These are phyloP conservation scores for Lodderomyces metapsilosis DNA, from an alignment of 1,139 yeast species.

Conservation along the genomic window DNA sequence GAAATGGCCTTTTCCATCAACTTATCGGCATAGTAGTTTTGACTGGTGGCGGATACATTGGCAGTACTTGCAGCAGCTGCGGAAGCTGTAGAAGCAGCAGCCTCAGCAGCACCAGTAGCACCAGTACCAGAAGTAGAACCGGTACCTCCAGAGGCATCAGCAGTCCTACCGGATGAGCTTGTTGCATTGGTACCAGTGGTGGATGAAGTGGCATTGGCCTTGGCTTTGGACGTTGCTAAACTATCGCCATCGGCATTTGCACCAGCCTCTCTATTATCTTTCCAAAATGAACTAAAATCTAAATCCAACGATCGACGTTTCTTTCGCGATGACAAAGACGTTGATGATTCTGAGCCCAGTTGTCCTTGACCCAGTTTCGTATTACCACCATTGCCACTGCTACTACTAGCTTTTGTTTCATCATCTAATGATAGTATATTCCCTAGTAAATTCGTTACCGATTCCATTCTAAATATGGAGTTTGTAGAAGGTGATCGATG, in stretches of 20 bases:
- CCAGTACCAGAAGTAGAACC: neutral
- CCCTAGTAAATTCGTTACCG: conserved; percentile 29
- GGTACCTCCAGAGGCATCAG: neutral
- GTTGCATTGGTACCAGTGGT: neutral
- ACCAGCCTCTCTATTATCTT: conserved; percentile 5
- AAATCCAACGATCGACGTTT: conserved; percentile 15
- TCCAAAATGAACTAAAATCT: conserved; percentile 20
- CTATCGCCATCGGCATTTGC: neutral
- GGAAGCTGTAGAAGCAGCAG: conserved; percentile 1
- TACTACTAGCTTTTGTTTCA: neutral
- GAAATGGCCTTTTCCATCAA: conserved; percentile 65
- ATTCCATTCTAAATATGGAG: conserved; percentile 29
- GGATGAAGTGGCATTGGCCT: conserved; percentile 2
- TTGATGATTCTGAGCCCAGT: neutral
- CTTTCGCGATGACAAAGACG: neutral
- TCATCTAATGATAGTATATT: conserved; percentile 24
- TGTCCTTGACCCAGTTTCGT: neutral
- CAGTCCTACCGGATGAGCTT: neutral
- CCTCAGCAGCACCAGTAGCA: neutral
- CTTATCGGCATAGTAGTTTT: conserved; percentile 53
- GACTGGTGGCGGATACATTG: conserved; percentile 16
- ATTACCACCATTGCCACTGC: conserved; percentile 2
- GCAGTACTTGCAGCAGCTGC: conserved; percentile 1
- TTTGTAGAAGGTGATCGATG: neutral
- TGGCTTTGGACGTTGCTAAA: neutral